A percentile compares a stretch with the other conserved stretches of the same genome.
These are phyloP conservation scores for Inonotus hispidus DNA, from an alignment of 1,284 basidiomycete genomes.

Conservation along the genomic window DNA sequence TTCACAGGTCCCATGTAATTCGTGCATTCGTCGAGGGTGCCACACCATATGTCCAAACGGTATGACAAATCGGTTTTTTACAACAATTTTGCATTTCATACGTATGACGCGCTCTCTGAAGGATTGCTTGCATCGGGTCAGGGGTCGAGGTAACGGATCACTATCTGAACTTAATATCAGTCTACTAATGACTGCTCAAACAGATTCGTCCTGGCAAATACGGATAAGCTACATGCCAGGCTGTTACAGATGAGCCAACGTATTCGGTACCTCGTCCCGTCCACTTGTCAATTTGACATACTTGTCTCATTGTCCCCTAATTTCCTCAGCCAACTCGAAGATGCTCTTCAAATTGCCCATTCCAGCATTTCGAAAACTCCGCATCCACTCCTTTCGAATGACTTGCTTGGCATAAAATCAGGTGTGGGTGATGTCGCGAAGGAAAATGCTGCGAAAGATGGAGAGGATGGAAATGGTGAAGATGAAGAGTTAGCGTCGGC, in stretches of 20 bases:
- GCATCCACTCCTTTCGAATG: constrained; percentile 15
- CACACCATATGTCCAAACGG: constrained; percentile 17
- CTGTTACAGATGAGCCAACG: constrained; percentile 18
- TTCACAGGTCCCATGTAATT: constrained; percentile 13
- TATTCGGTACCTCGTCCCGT: background rate
- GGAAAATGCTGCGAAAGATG: background rate
- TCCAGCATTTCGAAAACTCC: background rate
- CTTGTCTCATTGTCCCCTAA: no score
- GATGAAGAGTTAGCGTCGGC: constrained; percentile 9
- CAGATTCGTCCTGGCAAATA: constrained; percentile 18
- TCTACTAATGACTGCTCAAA: background rate
- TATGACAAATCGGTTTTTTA: no score
- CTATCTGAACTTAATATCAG: background rate
- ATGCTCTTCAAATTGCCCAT: constrained; percentile 16
- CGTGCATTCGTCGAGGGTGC: constrained; percentile 17
- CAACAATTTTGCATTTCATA: no score
- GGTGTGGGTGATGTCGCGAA: constrained; percentile 2
- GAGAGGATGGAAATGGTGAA: background rate
- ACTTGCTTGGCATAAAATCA: constrained; percentile 11
- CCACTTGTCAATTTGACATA: no score
- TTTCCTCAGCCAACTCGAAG: constrained; percentile 14
- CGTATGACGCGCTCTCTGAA: no score
- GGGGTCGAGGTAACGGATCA: constrained; percentile 10
- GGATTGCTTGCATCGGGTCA: constrained; percentile 14
- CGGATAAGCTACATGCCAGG: constrained; percentile 15